Evolutionary conservation across 202 grass and related monocot species (phyloP).

Genomic region (Schoenoplectus triqueter): DNA sequence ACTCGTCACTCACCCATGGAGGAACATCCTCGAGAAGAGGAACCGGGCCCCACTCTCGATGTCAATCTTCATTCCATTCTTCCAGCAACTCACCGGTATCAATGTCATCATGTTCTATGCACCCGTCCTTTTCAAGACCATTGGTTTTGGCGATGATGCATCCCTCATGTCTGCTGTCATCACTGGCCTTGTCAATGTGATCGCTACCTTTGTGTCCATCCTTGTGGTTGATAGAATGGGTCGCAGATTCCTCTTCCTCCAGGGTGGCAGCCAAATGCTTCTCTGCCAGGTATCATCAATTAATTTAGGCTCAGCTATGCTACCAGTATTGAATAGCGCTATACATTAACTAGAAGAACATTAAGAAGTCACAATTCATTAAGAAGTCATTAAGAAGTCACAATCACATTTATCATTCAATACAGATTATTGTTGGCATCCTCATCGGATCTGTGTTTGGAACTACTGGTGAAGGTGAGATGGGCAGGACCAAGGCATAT

Average conservation of each 20-base stretch:
- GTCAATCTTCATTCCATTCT: slow-evolving; percentile 56
- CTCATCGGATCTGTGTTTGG: slow-evolving; percentile 68
- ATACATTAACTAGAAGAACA: too few species aligned
- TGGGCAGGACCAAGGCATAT: slow-evolving; percentile 43
- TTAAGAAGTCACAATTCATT: slow-evolving; percentile 19
- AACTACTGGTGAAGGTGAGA: slow-evolving; percentile 48
- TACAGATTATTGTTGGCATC: slow-evolving; percentile 51
- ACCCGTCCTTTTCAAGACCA: slow-evolving; percentile 70
- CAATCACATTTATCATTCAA: background rate
- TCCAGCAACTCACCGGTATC: slow-evolving; percentile 84
- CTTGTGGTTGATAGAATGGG: slow-evolving; percentile 46
- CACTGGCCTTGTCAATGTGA: slow-evolving; percentile 66
- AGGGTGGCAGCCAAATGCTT: slow-evolving; percentile 79
- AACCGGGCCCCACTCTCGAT: slow-evolving; percentile 59
- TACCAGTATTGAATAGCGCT: background rate
- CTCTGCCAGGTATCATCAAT: slow-evolving; percentile 49
- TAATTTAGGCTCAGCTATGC: background rate
- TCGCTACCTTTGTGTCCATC: slow-evolving; percentile 64
- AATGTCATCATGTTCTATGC: slow-evolving; percentile 93
- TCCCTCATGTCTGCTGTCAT: slow-evolving; percentile 72
- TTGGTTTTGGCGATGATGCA: slow-evolving; percentile 63
- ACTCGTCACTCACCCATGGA: slow-evolving; percentile 47
- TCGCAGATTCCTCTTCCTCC: slow-evolving; percentile 55
- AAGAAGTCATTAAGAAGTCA: slow-evolving; percentile 18
- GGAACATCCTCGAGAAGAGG: slow-evolving; percentile 54